Evolutionary conservation across 2,329 filamentous ascomycete species (phyloP), one percentile per base, ranked within the genome.

Genomic region (Alternaria burnsii): DNA sequence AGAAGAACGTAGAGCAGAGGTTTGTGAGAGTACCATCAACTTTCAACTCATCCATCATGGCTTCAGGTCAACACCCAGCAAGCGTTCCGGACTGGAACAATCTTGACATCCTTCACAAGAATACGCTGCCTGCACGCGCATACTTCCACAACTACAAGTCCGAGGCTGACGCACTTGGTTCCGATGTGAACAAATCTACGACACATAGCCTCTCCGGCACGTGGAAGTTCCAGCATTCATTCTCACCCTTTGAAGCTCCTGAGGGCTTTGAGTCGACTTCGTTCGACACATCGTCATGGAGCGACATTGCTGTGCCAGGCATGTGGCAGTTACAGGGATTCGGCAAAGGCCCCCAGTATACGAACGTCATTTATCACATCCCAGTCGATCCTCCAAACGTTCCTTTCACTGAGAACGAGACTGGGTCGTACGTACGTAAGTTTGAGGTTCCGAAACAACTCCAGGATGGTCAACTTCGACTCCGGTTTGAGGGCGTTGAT

Each of bases 401-500:
- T 3, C 86, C 88, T 0, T 80, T 78, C 55, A 82, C 82, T 0
- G 83, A 89, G 51, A 91, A 91, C 56, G 87, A 87, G 3, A 90
- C 87, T 0, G 89, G 89, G 7, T 86, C 84, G 0, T 91, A 91
- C 70, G 79, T 84, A 14, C 84, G 84, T 10, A 78, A 74, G 4
- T 89, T 91, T 66, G 68, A 77, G 2, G 79, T 89, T 3, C 87
- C 87, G 0, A 56, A 76, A 2, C 73, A 78, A 8, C 86, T 84
- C 80, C 77, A 79, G n/a, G 79, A 78, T 10, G 71, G 77, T 43
- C 88, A 91, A 65, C 76, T 91, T 18, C 82, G 88, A 16, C 78
- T 92, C 22, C 82, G 89, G 11, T 92, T 91, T 61, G 89, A 92
- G 55, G 90, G 90, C 1, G 89, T 92, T 0, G 89, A 92, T 68